phyloP scores from a whole-genome alignment of 176 grass and related monocot species.

The Puya raimondii region DNA sequence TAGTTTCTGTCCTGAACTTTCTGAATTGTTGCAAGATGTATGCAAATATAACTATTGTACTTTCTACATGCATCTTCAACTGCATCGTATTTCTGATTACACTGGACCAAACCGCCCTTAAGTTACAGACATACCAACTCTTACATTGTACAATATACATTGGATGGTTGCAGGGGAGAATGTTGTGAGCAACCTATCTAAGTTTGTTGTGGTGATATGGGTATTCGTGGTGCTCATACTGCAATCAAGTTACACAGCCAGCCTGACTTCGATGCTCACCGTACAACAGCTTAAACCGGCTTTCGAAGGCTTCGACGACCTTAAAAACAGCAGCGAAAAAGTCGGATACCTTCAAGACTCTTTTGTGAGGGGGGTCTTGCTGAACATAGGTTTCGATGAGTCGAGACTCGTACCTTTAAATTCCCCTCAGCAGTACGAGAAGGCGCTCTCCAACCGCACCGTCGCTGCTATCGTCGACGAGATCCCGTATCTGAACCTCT shows the following conservation, averaged over 20 bases:
- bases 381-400: slow-evolving; percentile 12
- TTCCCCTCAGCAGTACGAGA: slow-evolving; percentile 25
- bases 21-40: no score
- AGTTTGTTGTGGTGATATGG: slow-evolving; percentile 52
- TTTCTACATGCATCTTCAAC: no score
- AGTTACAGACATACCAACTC: no score
- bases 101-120: no score
- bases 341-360: slow-evolving; percentile 62
- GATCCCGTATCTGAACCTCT: slow-evolving; percentile 38
- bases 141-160: neutral
- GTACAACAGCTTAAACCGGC: slow-evolving; percentile 42
- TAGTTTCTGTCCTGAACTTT: no score
- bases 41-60: no score
- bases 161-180: slow-evolving; percentile 34
- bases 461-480: slow-evolving; percentile 42
- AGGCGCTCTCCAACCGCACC: slow-evolving; percentile 24
- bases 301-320: slow-evolving; percentile 20
- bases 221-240: slow-evolving; percentile 71
- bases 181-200: slow-evolving; percentile 45
- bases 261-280: slow-evolving; percentile 72
- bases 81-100: no score
- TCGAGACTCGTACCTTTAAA: slow-evolving; percentile 9
- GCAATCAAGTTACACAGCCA: slow-evolving; percentile 74
- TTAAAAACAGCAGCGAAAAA: slow-evolving; percentile 3
- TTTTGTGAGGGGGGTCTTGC: slow-evolving; percentile 28